Evolutionary conservation across 2,329 filamentous ascomycete species (phyloP).

Genomic region (Scortechinia acanthostroma): DNA sequence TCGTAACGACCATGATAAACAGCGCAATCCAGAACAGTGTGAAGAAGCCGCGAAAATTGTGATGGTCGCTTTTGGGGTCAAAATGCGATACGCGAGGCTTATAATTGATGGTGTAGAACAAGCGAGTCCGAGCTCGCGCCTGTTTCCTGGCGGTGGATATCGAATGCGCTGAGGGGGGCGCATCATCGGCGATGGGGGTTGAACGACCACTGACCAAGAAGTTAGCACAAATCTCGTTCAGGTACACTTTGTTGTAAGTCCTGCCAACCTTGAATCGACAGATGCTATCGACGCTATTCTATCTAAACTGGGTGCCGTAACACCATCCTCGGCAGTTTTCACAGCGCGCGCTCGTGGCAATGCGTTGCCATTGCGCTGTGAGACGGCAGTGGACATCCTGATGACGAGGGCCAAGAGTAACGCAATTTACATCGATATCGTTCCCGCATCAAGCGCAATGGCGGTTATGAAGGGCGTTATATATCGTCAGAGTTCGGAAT

Average conservation of each 20-base stretch:
- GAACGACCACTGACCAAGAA: constrained; percentile 60
- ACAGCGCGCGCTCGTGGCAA: background rate
- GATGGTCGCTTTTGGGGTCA: constrained; percentile 83
- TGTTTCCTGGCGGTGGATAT: constrained; percentile 80
- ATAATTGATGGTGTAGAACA: constrained; percentile 92
- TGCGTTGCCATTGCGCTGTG: background rate
- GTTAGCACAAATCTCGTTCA: too few species aligned
- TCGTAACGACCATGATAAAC: constrained; percentile 92
- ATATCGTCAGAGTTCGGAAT: too few species aligned
- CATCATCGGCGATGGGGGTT: constrained; percentile 79
- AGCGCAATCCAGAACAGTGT: constrained; percentile 96
- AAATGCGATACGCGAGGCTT: constrained; percentile 88
- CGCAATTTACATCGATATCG: too few species aligned
- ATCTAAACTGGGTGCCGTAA: background rate
- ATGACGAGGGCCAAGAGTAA: too few species aligned
- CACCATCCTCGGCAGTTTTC: background rate
- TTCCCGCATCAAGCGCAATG: too few species aligned
- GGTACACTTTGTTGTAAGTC: too few species aligned
- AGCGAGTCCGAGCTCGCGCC: constrained; percentile 64
- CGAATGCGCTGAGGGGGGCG: constrained; percentile 82
- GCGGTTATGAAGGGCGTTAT: too few species aligned
- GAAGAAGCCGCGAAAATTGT: constrained; percentile 95
- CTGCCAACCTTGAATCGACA: too few species aligned
- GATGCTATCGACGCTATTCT: background rate
- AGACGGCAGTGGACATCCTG: constrained; percentile 1